Base-by-base conservation (phyloP, 1,139 yeast genomes). In the Blastobotrys elegans region DNA sequence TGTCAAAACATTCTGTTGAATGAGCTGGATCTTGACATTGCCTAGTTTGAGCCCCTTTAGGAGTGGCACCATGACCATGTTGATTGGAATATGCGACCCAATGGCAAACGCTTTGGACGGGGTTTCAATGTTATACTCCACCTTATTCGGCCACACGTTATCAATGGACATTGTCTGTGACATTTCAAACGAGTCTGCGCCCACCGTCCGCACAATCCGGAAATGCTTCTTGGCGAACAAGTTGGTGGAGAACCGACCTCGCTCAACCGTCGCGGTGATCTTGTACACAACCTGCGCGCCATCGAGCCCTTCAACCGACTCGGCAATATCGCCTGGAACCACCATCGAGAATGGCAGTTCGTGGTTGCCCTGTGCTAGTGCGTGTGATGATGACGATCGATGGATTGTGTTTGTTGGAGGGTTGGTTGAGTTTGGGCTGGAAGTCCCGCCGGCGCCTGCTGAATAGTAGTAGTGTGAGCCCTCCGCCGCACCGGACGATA, bases 131-230 rank as follows among this genome's bases (percentile, higher is more conserved):
- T 92, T 79, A 65, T 92, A 92, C 59, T 94, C 97, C 41, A 92
- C 87, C 64, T 92, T 92, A 42, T 79, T 72, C 2, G 98, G 97
- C 99, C 99, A 94, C 0, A 92, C 83, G 63, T 92, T 92, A 61
- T 89, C 96, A 20, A 92, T 95, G 0, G 96, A 89, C 56, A 89
- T 86, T 0, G 97, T 88, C 66, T 92, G 97, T 0, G 94, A 76
- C 39, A 90, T 71, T 61, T 94, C 98, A 1, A 87, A 77, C 0
- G 95, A 79, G 65, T 90, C 97, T 1, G 95, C 78, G 0, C 96
- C 82, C 50, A 90, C 68, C 0, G 98, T 92, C 56, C 98, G 75
- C n/a, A 92, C 79, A 13, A 94, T 82, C 51, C 96, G 76, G 10
- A 94, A 56, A 59, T 83, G 90, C 56, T 82, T 86, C 56, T 79